Conservation (phyloP, 2,329 filamentous ascomycete species). For the Ambrosiella cleistominuta region DNA sequence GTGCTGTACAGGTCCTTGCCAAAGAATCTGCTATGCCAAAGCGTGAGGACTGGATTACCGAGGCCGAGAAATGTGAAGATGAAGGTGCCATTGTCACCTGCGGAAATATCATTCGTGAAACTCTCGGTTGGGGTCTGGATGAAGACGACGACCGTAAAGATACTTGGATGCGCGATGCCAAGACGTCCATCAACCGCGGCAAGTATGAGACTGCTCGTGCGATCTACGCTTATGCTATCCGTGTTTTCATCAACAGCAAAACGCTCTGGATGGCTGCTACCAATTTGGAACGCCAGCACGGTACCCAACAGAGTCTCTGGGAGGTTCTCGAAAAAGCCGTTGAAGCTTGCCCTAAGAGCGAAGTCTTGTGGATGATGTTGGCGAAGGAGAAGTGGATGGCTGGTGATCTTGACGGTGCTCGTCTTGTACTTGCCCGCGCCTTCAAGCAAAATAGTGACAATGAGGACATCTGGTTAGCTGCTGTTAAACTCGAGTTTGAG, state of each 20-base stretch:
- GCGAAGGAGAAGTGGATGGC: constrained; percentile 88
- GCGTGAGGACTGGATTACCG: constrained; percentile 88
- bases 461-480: constrained; percentile 93
- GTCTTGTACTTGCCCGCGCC: constrained; percentile 67
- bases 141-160: constrained; percentile 94
- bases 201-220: constrained; percentile 81
- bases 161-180: constrained; percentile 89
- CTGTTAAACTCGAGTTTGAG: constrained; percentile 90
- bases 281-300: constrained; percentile 80
- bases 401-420: constrained; percentile 72
- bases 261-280: constrained; percentile 82
- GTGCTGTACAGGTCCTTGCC: constrained; percentile 71
- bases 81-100: constrained; percentile 80
- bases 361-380: constrained; percentile 88
- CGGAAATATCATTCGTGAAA: constrained; percentile 77
- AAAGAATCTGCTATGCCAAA: constrained; percentile 93
- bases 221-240: constrained; percentile 80
- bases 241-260: constrained; percentile 74
- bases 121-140: constrained; percentile 79
- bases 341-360: constrained; percentile 78
- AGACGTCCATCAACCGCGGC: constrained; percentile 59
- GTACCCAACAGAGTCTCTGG: constrained; percentile 65
- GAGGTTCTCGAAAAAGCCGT: constrained; percentile 82
- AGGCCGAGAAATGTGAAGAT: constrained; percentile 87
- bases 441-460: constrained; percentile 94